Conservation (phyloP, 2,329 filamentous ascomycete species). For the Exophiala phaeomuriformis region DNA sequence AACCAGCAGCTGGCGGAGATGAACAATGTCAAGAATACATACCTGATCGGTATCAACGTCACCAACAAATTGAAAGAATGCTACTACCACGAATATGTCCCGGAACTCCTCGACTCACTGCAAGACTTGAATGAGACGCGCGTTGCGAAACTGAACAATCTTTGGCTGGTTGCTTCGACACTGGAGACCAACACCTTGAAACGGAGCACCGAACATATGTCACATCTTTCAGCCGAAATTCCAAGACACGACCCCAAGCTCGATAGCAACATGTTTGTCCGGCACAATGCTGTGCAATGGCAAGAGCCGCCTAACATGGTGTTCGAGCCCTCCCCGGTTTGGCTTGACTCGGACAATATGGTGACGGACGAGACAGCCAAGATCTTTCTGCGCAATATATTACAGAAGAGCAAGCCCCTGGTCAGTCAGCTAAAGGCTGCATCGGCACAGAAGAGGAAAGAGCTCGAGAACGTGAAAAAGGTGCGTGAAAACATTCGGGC, state of each 20-base stretch:
- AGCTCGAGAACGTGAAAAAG: conserved; percentile 70
- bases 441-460: conserved; percentile 74
- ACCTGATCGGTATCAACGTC: conserved; percentile 90
- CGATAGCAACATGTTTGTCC: conserved; percentile 96
- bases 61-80: conserved; percentile 96
- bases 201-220: conserved; percentile 63
- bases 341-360: conserved; percentile 89
- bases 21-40: conserved; percentile 98
- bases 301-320: conserved; percentile 75
- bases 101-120: conserved; percentile 80
- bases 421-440: conserved; percentile 73
- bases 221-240: conserved; percentile 71
- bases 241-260: conserved; percentile 78
- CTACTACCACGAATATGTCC: conserved; percentile 95
- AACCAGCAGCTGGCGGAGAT: conserved; percentile 90
- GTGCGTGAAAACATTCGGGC: conserved; percentile 69
- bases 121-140: conserved; percentile 91
- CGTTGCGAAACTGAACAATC: conserved; percentile 69
- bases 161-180: conserved; percentile 74
- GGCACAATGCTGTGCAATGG: conserved; percentile 77
- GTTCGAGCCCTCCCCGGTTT: conserved; percentile 93
- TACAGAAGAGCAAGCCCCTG: conserved; percentile 82
- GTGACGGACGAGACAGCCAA: conserved; percentile 80
- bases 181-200: conserved; percentile 74
- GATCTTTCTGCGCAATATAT: conserved; percentile 81